phyloP scores from a whole-genome alignment of 1,284 basidiomycete species.

The Chondrostereum purpureum region DNA sequence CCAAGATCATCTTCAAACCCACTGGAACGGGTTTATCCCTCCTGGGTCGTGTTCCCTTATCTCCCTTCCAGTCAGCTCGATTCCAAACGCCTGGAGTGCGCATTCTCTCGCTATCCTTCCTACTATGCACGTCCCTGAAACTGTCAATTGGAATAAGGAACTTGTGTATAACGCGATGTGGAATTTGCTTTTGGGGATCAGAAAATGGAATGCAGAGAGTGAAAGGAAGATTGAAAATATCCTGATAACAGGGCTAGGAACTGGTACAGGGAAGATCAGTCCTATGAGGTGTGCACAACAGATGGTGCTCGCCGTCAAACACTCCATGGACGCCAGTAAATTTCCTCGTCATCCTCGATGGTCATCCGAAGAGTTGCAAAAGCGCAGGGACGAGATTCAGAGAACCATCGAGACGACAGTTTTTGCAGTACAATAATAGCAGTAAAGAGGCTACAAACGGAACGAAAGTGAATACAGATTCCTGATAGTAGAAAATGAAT shows the following conservation, averaged over 20 bases:
- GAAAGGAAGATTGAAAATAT: constrained; percentile 12
- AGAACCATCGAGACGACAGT: not conserved
- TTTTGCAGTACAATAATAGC: too few species aligned
- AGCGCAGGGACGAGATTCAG: not conserved
- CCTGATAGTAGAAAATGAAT: not conserved
- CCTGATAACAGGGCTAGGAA: constrained; percentile 19
- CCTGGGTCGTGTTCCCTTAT: constrained; percentile 20
- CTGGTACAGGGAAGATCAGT: constrained; percentile 16
- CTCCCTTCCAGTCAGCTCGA: constrained; percentile 10
- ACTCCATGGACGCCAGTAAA: constrained; percentile 7
- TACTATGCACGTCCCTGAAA: constrained; percentile 17
- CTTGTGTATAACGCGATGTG: constrained; percentile 18
- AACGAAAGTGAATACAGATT: not conserved
- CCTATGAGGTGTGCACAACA: constrained; percentile 17
- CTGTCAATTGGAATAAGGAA: constrained; percentile 15
- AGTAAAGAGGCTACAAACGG: not conserved
- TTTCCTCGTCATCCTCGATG: not conserved
- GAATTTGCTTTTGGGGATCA: constrained; percentile 13
- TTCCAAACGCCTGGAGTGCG: constrained; percentile 7
- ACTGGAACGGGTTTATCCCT: constrained; percentile 18
- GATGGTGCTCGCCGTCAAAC: constrained; percentile 19
- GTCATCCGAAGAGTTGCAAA: not conserved
- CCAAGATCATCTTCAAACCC: constrained; percentile 15
- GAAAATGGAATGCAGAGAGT: constrained; percentile 8
- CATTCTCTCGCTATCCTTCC: constrained; percentile 12